Evolutionary conservation across 1,284 basidiomycete genomes (phyloP).

Genomic region (Pascua sp.): DNA sequence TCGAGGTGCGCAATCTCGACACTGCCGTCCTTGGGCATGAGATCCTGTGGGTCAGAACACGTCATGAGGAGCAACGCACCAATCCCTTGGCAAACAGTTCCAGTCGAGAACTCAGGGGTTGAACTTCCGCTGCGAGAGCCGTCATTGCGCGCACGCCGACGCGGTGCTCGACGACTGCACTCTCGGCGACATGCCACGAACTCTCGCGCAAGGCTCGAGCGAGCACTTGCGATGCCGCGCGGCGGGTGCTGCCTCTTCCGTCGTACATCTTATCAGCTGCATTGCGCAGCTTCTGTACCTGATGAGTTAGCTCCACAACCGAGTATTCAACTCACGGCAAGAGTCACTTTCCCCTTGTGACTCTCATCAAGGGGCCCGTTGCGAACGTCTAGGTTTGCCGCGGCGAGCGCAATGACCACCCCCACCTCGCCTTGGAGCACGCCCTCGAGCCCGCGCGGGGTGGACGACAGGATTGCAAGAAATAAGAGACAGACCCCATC

Average conservation of each 20-base stretch:
- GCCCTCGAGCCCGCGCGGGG: slow-evolving; percentile 16
- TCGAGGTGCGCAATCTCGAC: slow-evolving; percentile 6
- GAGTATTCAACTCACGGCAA: slow-evolving; percentile 11
- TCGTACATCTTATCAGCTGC: slow-evolving; percentile 8
- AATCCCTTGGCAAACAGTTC: slow-evolving; percentile 32
- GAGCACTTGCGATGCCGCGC: slow-evolving; percentile 21
- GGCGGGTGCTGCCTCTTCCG: slow-evolving; percentile 13
- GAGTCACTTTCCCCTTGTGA: slow-evolving; percentile 15
- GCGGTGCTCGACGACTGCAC: not conserved
- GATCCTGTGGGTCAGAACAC: slow-evolving; percentile 2
- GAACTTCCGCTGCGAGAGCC: slow-evolving; percentile 13
- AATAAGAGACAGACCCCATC: slow-evolving; percentile 28
- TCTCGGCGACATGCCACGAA: not conserved
- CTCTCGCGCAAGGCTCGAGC: slow-evolving; percentile 1
- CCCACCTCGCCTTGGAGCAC: slow-evolving; percentile 18
- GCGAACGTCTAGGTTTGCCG: slow-evolving; percentile 5
- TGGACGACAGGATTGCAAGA: slow-evolving; percentile 19
- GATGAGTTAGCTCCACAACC: not conserved
- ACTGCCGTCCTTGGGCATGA: slow-evolving; percentile 8
- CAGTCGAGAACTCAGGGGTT: slow-evolving; percentile 14
- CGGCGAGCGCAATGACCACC: slow-evolving; percentile 7
- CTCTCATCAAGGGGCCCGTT: slow-evolving; percentile 10
- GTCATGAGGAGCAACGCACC: slow-evolving; percentile 9
- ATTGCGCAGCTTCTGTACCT: slow-evolving; percentile 19
- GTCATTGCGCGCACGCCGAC: slow-evolving; percentile 5